Percentiles rank a stretch among this genome's conserved stretches.
Evolutionary conservation across 2,329 filamentous ascomycete species (phyloP).

Genomic region (Venturia effusa): DNA sequence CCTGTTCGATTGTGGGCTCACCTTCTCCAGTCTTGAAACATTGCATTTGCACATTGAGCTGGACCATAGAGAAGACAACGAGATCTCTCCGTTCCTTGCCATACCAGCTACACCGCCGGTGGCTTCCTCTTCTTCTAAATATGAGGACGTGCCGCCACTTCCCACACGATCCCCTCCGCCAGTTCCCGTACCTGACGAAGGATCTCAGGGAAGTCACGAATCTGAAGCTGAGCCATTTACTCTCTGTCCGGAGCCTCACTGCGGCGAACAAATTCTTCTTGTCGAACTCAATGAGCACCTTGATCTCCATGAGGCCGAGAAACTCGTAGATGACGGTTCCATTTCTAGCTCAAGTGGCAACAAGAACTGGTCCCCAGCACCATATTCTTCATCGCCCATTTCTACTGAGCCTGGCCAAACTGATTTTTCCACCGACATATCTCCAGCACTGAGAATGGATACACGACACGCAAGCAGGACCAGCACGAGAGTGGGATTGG

Average conservation of each 20-base stretch:
- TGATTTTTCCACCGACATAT: slow-evolving; percentile 2
- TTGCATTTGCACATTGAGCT: slow-evolving; percentile 31
- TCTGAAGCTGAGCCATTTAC: slow-evolving; percentile 18
- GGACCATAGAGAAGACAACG: slow-evolving; percentile 23
- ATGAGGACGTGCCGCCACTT: neutral
- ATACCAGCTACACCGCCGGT: slow-evolving; percentile 13
- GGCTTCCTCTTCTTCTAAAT: neutral
- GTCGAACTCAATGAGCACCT: slow-evolving; percentile 36
- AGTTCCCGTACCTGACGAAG: neutral
- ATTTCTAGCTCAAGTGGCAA: slow-evolving; percentile 2
- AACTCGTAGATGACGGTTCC: slow-evolving; percentile 16
- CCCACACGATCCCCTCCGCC: slow-evolving; percentile 3
- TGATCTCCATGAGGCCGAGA: slow-evolving; percentile 31
- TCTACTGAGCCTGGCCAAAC: neutral
- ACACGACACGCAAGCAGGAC: neutral
- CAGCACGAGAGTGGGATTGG: neutral
- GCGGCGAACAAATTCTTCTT: slow-evolving; percentile 31
- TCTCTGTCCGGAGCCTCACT: slow-evolving; percentile 31
- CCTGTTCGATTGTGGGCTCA: slow-evolving; percentile 26
- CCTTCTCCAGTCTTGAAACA: slow-evolving; percentile 22
- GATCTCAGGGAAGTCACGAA: slow-evolving; percentile 15
- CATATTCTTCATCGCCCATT: neutral
- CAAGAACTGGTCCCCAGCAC: neutral
- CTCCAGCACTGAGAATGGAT: neutral
- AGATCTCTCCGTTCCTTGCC: slow-evolving; percentile 24